Evolutionary conservation across 352 stramenopile species (phyloP).

Genomic region (Pythium brachiatum): DNA sequence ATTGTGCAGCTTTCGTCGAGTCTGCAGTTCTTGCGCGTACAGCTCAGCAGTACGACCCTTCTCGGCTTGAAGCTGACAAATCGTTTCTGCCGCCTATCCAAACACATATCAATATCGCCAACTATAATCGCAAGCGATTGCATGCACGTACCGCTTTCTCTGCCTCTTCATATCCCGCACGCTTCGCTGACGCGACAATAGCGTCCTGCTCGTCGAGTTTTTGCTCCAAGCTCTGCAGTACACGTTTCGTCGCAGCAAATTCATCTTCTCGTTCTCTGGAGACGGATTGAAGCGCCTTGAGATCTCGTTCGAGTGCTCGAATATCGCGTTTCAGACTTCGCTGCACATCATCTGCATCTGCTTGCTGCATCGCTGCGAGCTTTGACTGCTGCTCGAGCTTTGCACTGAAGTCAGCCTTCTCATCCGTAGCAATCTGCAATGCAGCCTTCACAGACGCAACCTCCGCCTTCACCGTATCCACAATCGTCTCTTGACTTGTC

Average conservation of each 20-base stretch:
- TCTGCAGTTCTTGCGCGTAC: slow-evolving; percentile 70
- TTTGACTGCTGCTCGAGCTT: slow-evolving; percentile 20
- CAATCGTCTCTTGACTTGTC: not conserved
- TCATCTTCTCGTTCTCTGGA: slow-evolving; percentile 60
- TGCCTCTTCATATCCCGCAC: slow-evolving; percentile 39
- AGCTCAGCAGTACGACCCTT: slow-evolving; percentile 57
- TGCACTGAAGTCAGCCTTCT: slow-evolving; percentile 9
- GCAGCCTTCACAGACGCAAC: slow-evolving; percentile 1
- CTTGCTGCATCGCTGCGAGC: slow-evolving; percentile 21
- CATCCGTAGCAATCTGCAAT: not conserved
- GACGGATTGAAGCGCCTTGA: slow-evolving; percentile 47
- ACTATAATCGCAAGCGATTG: too few relatives aligned
- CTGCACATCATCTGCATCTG: slow-evolving; percentile 52
- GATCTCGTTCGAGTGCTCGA: slow-evolving; percentile 52
- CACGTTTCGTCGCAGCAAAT: slow-evolving; percentile 27
- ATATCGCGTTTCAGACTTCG: slow-evolving; percentile 53
- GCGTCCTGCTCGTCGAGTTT: slow-evolving; percentile 39
- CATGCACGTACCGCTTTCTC: slow-evolving; percentile 44
- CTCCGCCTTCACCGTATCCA: not conserved
- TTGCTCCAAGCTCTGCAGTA: slow-evolving; percentile 34
- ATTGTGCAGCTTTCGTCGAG: slow-evolving; percentile 85
- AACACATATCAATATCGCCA: too few relatives aligned
- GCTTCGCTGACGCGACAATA: slow-evolving; percentile 32
- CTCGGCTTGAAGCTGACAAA: slow-evolving; percentile 51
- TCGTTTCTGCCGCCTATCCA: slow-evolving; percentile 41